Conservation (phyloP, 192 early-diverging fungal genomes). For the Blastocladiella britannica region DNA sequence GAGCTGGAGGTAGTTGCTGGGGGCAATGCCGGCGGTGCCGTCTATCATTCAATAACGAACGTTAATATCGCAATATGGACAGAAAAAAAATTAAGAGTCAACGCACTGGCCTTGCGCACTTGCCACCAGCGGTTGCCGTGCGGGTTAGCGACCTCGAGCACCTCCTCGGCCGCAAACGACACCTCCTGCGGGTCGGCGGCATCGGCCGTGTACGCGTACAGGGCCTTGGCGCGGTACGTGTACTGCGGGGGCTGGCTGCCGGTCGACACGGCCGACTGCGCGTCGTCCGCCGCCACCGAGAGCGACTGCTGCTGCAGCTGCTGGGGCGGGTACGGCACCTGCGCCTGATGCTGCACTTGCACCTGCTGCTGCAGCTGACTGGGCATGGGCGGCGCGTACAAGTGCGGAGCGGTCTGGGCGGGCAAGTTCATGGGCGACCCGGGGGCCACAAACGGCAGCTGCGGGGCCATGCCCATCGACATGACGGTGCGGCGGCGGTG, state of each 20-base stretch:
- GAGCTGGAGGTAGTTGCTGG: slow-evolving; percentile 3
- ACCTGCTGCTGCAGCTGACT: not conserved
- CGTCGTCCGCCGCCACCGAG: not conserved
- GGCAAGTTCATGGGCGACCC: not conserved
- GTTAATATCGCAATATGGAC: too few relatives aligned
- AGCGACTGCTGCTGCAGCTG: not conserved
- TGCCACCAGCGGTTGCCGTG: slow-evolving; percentile 5
- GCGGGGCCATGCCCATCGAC: not conserved
- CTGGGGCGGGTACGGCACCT: not conserved
- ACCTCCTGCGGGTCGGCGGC: slow-evolving; percentile 1
- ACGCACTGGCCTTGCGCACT: slow-evolving; percentile 1
- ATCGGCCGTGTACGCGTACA: not conserved
- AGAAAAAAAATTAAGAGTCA: too few relatives aligned
- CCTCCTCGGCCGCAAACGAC: slow-evolving; percentile 2
- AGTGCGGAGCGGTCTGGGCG: not conserved
- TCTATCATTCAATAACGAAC: too few relatives aligned
- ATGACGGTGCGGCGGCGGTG: not conserved
- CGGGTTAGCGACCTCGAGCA: slow-evolving; percentile 1
- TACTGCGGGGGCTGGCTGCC: not conserved
- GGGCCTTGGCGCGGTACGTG: not conserved
- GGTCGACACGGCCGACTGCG: too few relatives aligned
- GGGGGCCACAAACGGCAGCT: not conserved
- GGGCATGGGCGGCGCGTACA: not conserved
- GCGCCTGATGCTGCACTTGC: not conserved
- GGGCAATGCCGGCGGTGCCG: slow-evolving; percentile 1